Percentiles rank a stretch among this genome's conserved stretches.
These are phyloP conservation scores for Pythium aphanidermatum DNA, from an alignment of 352 stramenopile species.

Conservation along the genomic window DNA sequence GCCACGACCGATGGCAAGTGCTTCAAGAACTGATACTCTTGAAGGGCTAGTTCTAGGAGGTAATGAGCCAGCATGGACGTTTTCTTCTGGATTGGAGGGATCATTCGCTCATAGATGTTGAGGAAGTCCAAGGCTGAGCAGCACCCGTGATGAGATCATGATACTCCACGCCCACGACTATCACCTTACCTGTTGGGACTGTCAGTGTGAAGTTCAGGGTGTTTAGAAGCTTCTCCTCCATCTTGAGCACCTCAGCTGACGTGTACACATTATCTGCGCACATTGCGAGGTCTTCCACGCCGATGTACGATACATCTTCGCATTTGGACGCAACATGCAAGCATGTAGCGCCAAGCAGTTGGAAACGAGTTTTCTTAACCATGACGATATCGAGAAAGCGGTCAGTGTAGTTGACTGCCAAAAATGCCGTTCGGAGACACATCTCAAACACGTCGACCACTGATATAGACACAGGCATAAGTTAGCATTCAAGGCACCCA, in stretches of 20 bases:
- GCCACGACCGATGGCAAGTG: constrained; percentile 83
- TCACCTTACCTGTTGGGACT: constrained; percentile 69
- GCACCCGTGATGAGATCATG: not conserved
- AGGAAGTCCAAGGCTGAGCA: constrained; percentile 78
- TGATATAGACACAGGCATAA: constrained; percentile 11
- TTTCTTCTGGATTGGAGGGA: constrained; percentile 77
- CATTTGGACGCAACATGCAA: constrained; percentile 89
- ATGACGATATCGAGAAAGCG: constrained; percentile 84
- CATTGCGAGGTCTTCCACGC: constrained; percentile 88
- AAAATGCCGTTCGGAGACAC: constrained; percentile 84
- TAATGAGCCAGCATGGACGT: constrained; percentile 88
- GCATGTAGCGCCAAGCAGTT: constrained; percentile 87
- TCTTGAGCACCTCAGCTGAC: constrained; percentile 84
- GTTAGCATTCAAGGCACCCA: too few species aligned
- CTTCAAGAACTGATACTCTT: constrained; percentile 86
- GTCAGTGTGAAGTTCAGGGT: constrained; percentile 89
- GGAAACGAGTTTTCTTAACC: constrained; percentile 86
- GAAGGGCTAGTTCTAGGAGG: constrained; percentile 78
- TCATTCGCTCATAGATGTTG: constrained; percentile 88
- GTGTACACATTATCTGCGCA: constrained; percentile 90
- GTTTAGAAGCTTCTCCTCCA: constrained; percentile 90
- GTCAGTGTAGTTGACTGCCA: constrained; percentile 90
- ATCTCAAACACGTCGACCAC: constrained; percentile 92
- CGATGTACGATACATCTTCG: constrained; percentile 91
- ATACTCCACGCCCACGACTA: not conserved